These are phyloP conservation scores for Helicocarpus griseus DNA, from an alignment of 2,329 filamentous ascomycete species.

Conservation along the genomic window DNA sequence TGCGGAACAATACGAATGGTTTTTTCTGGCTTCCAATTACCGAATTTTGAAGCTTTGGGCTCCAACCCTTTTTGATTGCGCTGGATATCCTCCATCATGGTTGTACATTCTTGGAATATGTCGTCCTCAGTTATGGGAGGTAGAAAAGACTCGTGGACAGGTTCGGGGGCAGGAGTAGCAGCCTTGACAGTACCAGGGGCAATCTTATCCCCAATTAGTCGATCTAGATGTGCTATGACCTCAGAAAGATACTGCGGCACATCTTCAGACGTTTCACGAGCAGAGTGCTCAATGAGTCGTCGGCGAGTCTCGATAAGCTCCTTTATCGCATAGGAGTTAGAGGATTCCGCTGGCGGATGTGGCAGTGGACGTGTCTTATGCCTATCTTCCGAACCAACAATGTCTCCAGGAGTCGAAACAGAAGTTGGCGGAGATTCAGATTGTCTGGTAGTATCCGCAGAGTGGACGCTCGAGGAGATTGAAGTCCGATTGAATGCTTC, in stretches of 20 bases:
- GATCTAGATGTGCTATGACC: conserved; percentile 51
- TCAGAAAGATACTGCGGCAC: conserved; percentile 46
- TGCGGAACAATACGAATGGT: conserved; percentile 51
- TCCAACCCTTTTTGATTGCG: background rate
- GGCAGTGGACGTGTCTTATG: conserved; percentile 34
- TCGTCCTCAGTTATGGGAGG: conserved; percentile 4
- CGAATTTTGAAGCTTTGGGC: background rate
- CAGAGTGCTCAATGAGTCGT: conserved; percentile 45
- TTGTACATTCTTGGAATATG: conserved; percentile 11
- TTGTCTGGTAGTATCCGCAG: conserved; percentile 30
- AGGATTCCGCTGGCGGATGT: conserved; percentile 37
- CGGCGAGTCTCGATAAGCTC: conserved; percentile 51
- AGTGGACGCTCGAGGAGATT: conserved; percentile 41
- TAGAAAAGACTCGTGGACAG: conserved; percentile 5
- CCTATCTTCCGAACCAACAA: conserved; percentile 12
- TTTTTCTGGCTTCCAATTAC: conserved; percentile 21
- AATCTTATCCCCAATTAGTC: conserved; percentile 40
- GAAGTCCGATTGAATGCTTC: conserved; percentile 75
- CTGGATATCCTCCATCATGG: conserved; percentile 5
- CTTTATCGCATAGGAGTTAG: conserved; percentile 43
- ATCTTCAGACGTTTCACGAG: conserved; percentile 33
- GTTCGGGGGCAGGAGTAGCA: conserved; percentile 39
- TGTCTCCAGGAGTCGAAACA: conserved; percentile 26
- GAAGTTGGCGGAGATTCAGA: conserved; percentile 45
- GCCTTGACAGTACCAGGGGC: conserved; percentile 27